A percentile compares a stretch with the other conserved stretches of the same genome.
Evolutionary conservation across 1,139 yeast genomes (phyloP).

Genomic region (Saccharomyces hybrid): DNA sequence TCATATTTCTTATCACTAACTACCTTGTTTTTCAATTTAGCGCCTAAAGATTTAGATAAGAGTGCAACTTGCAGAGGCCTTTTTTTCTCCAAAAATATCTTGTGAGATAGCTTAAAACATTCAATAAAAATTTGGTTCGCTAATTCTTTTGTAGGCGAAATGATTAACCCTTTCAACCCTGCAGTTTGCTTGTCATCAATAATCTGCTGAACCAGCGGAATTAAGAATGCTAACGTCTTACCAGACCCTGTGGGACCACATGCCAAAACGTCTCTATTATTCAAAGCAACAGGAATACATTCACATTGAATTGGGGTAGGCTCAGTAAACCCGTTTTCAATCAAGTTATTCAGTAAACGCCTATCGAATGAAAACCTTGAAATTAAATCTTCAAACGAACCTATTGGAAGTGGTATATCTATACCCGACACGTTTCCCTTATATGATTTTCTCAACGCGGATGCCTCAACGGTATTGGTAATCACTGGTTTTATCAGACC

Average conservation of each 20-base stretch:
- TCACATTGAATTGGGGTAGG: slow-evolving; percentile 94
- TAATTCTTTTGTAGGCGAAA: slow-evolving; percentile 90
- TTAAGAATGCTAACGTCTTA: slow-evolving; percentile 78
- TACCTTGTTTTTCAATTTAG: slow-evolving; percentile 54
- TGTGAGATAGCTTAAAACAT: slow-evolving; percentile 48
- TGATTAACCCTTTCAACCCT: slow-evolving; percentile 67
- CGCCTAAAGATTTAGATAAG: slow-evolving; percentile 69
- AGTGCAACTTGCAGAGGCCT: slow-evolving; percentile 54
- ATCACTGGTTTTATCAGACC: slow-evolving; percentile 37
- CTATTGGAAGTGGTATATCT: slow-evolving; percentile 80
- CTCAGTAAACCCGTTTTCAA: slow-evolving; percentile 61
- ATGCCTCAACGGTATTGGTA: slow-evolving; percentile 50
- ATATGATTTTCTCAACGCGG: slow-evolving; percentile 45
- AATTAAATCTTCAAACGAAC: slow-evolving; percentile 75
- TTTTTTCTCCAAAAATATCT: slow-evolving; percentile 35
- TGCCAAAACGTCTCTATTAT: slow-evolving; percentile 65
- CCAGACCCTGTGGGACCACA: slow-evolving; percentile 97
- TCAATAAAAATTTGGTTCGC: slow-evolving; percentile 80
- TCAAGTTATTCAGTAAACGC: slow-evolving; percentile 55
- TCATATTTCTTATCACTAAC: slow-evolving; percentile 62
- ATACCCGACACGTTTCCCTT: slow-evolving; percentile 64
- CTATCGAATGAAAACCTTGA: slow-evolving; percentile 60
- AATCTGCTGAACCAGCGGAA: slow-evolving; percentile 67
- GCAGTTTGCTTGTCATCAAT: slow-evolving; percentile 22
- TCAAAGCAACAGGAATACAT: slow-evolving; percentile 62